Conservation (phyloP, 1,284 basidiomycete species). For the Heliocybe sulcata region DNA sequence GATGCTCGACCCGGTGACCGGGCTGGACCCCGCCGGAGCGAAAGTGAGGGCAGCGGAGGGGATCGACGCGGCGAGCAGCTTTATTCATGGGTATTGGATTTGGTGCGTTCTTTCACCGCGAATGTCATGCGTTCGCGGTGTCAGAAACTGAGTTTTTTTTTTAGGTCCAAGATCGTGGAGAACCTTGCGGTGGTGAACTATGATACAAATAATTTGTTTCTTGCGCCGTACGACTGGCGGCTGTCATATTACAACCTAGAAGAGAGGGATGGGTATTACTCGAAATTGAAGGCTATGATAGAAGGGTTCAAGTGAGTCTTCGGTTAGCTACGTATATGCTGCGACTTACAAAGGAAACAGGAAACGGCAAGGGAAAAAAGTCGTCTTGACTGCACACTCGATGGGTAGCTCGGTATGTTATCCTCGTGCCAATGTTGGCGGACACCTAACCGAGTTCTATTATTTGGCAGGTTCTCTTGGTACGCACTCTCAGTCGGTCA, state of each 20-base stretch:
- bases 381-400: slow-evolving; percentile 83
- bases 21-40: slow-evolving; percentile 84
- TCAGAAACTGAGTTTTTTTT: not conserved
- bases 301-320: slow-evolving; percentile 70
- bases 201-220: slow-evolving; percentile 83
- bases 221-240: slow-evolving; percentile 90
- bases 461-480: slow-evolving; percentile 38
- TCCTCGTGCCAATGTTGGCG: not conserved
- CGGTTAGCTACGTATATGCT: not conserved
- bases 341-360: slow-evolving; percentile 26
- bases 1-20: slow-evolving; percentile 87
- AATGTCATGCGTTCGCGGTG: not conserved
- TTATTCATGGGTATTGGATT: slow-evolving; percentile 94
- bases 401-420: slow-evolving; percentile 77
- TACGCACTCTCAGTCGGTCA: slow-evolving; percentile 20
- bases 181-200: slow-evolving; percentile 90
- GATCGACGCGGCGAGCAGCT: slow-evolving; percentile 84
- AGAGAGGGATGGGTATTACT: slow-evolving; percentile 91
- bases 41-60: slow-evolving; percentile 92
- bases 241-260: slow-evolving; percentile 90
- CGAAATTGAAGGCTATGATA: slow-evolving; percentile 77
- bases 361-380: slow-evolving; percentile 69
- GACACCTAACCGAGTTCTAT: not conserved
- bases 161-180: slow-evolving; percentile 86
- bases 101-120: slow-evolving; percentile 47